A percentile compares a stretch with the other conserved stretches of the same genome.
These are phyloP conservation scores for Pugionium cornutum DNA, from an alignment of 345 rosid genomes.

Conservation along the genomic window DNA sequence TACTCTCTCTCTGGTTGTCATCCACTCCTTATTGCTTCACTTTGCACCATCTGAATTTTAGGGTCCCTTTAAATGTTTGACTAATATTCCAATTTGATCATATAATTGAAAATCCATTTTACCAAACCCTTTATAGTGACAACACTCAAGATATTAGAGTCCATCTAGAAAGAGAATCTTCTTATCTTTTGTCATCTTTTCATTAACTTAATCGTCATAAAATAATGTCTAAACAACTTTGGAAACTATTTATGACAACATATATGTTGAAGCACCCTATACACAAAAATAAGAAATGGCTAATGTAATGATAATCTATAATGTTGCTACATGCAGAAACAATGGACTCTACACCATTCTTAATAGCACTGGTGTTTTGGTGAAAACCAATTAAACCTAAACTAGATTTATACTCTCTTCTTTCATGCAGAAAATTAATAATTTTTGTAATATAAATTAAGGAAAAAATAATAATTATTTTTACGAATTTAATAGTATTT, in stretches of 20 bases:
- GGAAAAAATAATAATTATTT: too few species aligned
- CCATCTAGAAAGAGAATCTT: constrained; percentile 37
- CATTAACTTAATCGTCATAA: constrained; percentile 32
- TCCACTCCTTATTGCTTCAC: constrained; percentile 29
- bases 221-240: constrained; percentile 27
- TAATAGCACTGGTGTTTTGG: too few species aligned
- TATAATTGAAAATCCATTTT: constrained; percentile 39
- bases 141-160: constrained; percentile 29
- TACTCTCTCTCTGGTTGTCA: constrained; percentile 33
- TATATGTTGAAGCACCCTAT: constrained; percentile 26
- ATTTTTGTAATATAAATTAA: too few species aligned
- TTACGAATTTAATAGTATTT: too few species aligned
- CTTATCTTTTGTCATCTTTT: constrained; percentile 37
- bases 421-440: too few species aligned
- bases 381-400: too few species aligned
- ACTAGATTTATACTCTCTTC: too few species aligned
- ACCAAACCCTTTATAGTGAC: constrained; percentile 39
- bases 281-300: constrained; percentile 7
- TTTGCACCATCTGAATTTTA: constrained; percentile 31
- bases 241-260: constrained; percentile 27
- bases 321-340: too few species aligned
- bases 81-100: constrained; percentile 34
- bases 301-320: too few species aligned
- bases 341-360: too few species aligned
- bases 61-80: constrained; percentile 42